Base-by-base conservation (phyloP, 805 yeast species). In the Saccharomycopsis capsularis region DNA sequence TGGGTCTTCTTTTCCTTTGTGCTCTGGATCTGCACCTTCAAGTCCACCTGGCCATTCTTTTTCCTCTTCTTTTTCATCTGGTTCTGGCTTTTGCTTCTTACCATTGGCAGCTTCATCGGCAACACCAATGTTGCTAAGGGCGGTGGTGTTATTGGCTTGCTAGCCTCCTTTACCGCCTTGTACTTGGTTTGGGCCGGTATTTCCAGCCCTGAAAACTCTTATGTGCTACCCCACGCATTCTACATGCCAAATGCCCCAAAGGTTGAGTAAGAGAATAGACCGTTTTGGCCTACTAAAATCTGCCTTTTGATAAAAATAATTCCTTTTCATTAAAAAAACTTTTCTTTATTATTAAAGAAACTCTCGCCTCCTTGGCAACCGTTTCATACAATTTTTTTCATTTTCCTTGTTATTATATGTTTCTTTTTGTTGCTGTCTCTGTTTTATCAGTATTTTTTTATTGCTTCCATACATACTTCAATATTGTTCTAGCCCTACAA, bases 31-130 rank as follows among this genome's bases (percentile, higher is more conserved):
- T 71, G 78, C 57, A 82, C 87, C 2, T 59, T 78, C 59, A 76
- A 80, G 56, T 77, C 88, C 2, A 82, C 88, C 2, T 72, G 81
- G 21, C 78, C 82, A 44, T 78, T 82, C 68, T 79, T 79, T 59
- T 50, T 68, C 2, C 68, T 82, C 56, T 79, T 81, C 59, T 68
- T 77, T 62, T 60, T 70, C 48, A 68, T 82, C 46, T 70, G 68
- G 40, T 46, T 79, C 4, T 78, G 85, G 3, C 81, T 79, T 63
- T 51, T 80, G 44, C 61, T 82, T 30, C 65, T 82, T 43, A 69
- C 78, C 0, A 67, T 71, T 46, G 81, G 79, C 27, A 70, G 73
- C 47, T 71, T 81, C 48, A 57, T 73, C 2, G 72, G 70, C 22
- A 67, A 63, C 24, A 60, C 57, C 1, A 57, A 55, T 22, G 63